Evolutionary conservation across 1,139 yeast species (phyloP).

Genomic region (Geotrichum aggregatum): DNA sequence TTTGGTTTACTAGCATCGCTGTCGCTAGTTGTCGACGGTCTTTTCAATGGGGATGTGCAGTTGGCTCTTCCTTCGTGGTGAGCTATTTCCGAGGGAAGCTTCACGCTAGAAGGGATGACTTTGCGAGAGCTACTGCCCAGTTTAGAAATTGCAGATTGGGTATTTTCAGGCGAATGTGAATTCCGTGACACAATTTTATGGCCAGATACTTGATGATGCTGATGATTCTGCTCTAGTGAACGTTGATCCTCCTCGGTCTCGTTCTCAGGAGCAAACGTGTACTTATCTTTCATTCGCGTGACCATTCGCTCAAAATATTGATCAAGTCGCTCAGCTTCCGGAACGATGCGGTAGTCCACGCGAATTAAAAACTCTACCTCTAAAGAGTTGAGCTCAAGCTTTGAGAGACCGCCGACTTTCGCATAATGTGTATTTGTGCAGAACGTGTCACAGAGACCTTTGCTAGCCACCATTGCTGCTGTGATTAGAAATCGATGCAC

Average conservation of each 20-base stretch:
- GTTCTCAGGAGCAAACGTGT: constrained; percentile 22
- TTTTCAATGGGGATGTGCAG: constrained; percentile 21
- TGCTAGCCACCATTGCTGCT: constrained; percentile 86
- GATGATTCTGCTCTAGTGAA: constrained; percentile 5
- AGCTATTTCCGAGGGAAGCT: constrained; percentile 24
- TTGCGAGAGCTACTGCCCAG: background rate
- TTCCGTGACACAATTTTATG: background rate
- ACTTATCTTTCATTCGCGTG: constrained; percentile 27
- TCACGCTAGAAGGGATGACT: background rate
- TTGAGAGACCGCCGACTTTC: constrained; percentile 89
- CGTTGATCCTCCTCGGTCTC: constrained; percentile 2
- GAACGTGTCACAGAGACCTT: constrained; percentile 89
- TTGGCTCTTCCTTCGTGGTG: constrained; percentile 22
- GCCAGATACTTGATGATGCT: background rate
- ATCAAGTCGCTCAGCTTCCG: constrained; percentile 41
- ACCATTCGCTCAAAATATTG: constrained; percentile 40
- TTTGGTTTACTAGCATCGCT: background rate
- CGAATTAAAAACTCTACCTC: constrained; percentile 82
- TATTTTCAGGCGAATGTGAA: background rate
- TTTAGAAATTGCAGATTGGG: background rate
- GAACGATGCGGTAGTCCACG: constrained; percentile 73
- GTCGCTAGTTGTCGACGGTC: constrained; percentile 7
- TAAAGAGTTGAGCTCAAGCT: constrained; percentile 76
- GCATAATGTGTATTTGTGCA: constrained; percentile 93
- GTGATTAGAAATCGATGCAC: constrained; percentile 88